phyloP scores from a whole-genome alignment of 2,329 filamentous ascomycete genomes.

The Ophioceras dolichostomum region DNA sequence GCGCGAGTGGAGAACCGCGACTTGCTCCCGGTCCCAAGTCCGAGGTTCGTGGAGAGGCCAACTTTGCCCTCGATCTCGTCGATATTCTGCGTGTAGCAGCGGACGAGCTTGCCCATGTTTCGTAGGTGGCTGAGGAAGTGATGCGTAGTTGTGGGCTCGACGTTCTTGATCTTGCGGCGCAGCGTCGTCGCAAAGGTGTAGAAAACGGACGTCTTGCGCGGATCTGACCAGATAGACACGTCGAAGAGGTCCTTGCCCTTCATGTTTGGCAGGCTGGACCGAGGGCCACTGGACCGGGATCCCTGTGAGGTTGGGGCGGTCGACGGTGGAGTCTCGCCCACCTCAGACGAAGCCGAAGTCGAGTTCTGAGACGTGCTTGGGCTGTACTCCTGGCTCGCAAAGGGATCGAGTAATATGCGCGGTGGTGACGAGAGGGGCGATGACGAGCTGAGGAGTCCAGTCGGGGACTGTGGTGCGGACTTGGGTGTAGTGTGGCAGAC shows the following conservation, averaged over 20 bases:
- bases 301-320: constrained; percentile 21
- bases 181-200: constrained; percentile 61
- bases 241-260: constrained; percentile 64
- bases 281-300: constrained; percentile 14
- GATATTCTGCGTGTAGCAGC: constrained; percentile 68
- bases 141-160: constrained; percentile 53
- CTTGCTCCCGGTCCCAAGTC: constrained; percentile 47
- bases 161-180: constrained; percentile 50
- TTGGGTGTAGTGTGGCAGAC: no score
- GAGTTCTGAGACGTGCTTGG: constrained; percentile 22
- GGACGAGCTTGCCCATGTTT: constrained; percentile 54
- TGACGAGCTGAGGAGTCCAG: constrained; percentile 16
- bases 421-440: constrained; percentile 48
- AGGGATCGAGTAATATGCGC: constrained; percentile 38
- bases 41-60: constrained; percentile 50
- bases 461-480: no score
- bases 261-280: constrained; percentile 40
- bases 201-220: constrained; percentile 55
- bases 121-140: constrained; percentile 56
- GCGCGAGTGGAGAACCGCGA: constrained; percentile 38
- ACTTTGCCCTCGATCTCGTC: constrained; percentile 62
- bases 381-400: constrained; percentile 17
- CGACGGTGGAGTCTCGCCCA: constrained; percentile 28
- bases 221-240: constrained; percentile 56
- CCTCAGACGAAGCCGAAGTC: constrained; percentile 29